These are phyloP conservation scores for Yarrowia hollandica DNA, from an alignment of 805 yeast genomes.

Conservation along the genomic window DNA sequence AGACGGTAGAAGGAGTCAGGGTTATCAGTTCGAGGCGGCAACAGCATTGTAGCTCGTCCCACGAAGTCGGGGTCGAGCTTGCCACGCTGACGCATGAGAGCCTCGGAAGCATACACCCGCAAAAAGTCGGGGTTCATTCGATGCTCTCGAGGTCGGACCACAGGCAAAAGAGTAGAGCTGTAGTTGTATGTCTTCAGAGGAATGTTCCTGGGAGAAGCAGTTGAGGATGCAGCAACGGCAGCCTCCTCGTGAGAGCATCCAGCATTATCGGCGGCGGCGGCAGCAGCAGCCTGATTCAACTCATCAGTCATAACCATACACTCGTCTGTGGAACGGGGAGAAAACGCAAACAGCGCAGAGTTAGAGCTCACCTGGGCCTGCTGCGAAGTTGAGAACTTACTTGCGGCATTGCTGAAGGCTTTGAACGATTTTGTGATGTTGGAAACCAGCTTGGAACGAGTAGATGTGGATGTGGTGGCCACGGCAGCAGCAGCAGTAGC, in stretches of 20 bases:
- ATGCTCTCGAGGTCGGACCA: slow-evolving; percentile 39
- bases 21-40: slow-evolving; percentile 37
- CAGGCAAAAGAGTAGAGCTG: slow-evolving; percentile 38
- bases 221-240: not conserved
- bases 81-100: slow-evolving; percentile 41
- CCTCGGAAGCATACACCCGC: slow-evolving; percentile 42
- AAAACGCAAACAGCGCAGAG: slow-evolving; percentile 34
- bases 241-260: slow-evolving; percentile 7
- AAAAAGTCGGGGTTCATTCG: slow-evolving; percentile 42
- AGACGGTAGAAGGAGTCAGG: slow-evolving; percentile 21
- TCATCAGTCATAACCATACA: slow-evolving; percentile 28
- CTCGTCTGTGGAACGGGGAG: slow-evolving; percentile 37
- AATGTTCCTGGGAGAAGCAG: slow-evolving; percentile 17
- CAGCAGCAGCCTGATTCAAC: not conserved
- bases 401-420: slow-evolving; percentile 34
- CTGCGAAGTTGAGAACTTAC: slow-evolving; percentile 35
- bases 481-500: not conserved
- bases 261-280: slow-evolving; percentile 11
- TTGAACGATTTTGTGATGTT: slow-evolving; percentile 35
- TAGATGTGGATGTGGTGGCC: slow-evolving; percentile 6
- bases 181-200: slow-evolving; percentile 40
- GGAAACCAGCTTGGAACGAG: slow-evolving; percentile 33
- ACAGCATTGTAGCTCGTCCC: slow-evolving; percentile 41
- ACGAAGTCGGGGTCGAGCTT: slow-evolving; percentile 40
- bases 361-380: slow-evolving; percentile 32